Conservation (phyloP, 345 rosid species). For the Draba incana region DNA sequence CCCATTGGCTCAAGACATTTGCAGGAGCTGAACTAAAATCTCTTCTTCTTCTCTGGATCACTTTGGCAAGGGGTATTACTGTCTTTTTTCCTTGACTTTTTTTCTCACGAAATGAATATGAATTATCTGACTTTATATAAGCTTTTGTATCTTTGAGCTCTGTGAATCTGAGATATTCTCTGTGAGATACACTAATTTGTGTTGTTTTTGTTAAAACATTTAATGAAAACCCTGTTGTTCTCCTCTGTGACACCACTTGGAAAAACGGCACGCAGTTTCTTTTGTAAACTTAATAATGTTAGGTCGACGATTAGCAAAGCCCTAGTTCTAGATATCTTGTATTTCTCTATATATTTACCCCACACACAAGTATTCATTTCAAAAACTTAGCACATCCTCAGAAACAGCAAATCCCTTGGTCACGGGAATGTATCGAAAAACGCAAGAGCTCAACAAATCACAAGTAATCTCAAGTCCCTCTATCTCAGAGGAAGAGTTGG, state of each 20-base stretch:
- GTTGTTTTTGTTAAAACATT: conserved; percentile 24
- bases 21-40: conserved; percentile 23
- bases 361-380: too few relatives aligned
- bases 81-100: conserved; percentile 22
- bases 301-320: background rate
- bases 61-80: conserved; percentile 31
- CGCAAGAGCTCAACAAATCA: background rate
- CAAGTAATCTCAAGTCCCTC: background rate
- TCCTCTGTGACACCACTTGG: conserved; percentile 1
- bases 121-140: conserved; percentile 35
- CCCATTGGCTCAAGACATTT: conserved; percentile 34
- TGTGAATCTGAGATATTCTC: conserved; percentile 34
- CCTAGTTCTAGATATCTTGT: too few relatives aligned
- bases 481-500: background rate
- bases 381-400: background rate
- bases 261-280: conserved; percentile 32
- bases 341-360: too few relatives aligned
- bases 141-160: conserved; percentile 23
- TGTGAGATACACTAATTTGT: conserved; percentile 37
- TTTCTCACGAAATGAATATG: conserved; percentile 32
- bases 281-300: conserved; percentile 2
- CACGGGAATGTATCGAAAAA: background rate
- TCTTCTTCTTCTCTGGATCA: conserved; percentile 35
- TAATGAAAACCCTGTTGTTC: conserved; percentile 33
- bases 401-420: background rate